A percentile compares a stretch with the other conserved stretches of the same genome.
Conservation (phyloP, 768 basidiomycete species). For the Leccinum uliginosum region DNA sequence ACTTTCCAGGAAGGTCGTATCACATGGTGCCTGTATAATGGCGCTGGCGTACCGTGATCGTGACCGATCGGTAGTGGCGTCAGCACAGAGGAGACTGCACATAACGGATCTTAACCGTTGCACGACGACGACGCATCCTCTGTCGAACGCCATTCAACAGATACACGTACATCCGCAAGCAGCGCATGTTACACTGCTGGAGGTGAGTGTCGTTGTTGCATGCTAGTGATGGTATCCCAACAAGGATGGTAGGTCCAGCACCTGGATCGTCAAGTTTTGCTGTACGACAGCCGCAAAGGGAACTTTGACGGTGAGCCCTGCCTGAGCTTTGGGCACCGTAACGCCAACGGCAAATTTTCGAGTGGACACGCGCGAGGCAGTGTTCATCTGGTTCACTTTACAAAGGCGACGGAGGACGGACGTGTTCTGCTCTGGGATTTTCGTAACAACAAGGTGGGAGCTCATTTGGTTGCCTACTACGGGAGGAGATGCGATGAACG, state of each 20-base stretch:
- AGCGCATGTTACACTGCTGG: conserved; percentile 40
- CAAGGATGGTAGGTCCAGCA: conserved; percentile 39
- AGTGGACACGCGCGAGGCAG: conserved; percentile 37
- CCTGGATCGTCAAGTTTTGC: conserved; percentile 44
- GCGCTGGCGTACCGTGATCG: conserved; percentile 38
- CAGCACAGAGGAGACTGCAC: conserved; percentile 33
- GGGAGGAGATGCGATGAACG: conserved; percentile 18
- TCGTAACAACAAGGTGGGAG: conserved; percentile 42
- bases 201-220: conserved; percentile 35
- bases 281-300: conserved; percentile 43
- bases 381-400: conserved; percentile 39
- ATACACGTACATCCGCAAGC: conserved; percentile 44
- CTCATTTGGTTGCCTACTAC: conserved; percentile 7
- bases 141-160: conserved; percentile 40
- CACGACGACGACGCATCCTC: conserved; percentile 23
- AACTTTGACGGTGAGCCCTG: conserved; percentile 38
- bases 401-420: conserved; percentile 43
- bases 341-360: conserved; percentile 21
- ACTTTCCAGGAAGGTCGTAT: conserved; percentile 26
- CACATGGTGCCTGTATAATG: conserved; percentile 28
- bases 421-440: conserved; percentile 46
- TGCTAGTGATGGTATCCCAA: conserved; percentile 11
- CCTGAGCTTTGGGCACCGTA: conserved; percentile 42
- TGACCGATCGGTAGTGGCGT: conserved; percentile 34
- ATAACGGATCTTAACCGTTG: conserved; percentile 37